Percentiles rank a stretch among this genome's conserved stretches.
phyloP scores from a whole-genome alignment of 805 yeast species.

The Starmerella bombi region DNA sequence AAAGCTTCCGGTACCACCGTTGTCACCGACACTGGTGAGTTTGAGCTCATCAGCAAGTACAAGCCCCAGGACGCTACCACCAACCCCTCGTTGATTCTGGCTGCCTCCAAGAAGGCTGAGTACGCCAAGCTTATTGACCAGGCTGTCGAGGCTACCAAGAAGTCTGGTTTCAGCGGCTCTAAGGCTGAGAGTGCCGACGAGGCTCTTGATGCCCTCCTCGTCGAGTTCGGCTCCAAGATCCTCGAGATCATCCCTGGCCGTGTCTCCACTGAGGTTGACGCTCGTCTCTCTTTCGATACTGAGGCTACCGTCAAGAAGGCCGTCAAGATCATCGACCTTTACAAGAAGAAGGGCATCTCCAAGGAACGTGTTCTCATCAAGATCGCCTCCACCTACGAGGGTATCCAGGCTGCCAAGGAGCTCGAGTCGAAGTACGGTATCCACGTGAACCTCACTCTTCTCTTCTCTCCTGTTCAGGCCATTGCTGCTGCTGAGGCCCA shows the following conservation, averaged over 20 bases:
- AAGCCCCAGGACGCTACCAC: conserved; percentile 99
- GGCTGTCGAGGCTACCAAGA: conserved; percentile 79
- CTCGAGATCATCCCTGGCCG: conserved; percentile 94
- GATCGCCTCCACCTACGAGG: conserved; percentile 98
- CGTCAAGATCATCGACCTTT: conserved; percentile 71
- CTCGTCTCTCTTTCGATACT: conserved; percentile 91
- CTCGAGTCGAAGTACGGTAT: conserved; percentile 81
- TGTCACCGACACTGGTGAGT: conserved; percentile 98
- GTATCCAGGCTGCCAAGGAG: conserved; percentile 96
- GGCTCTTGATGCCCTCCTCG: conserved; percentile 85
- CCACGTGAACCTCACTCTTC: conserved; percentile 88
- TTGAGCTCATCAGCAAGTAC: conserved; percentile 90
- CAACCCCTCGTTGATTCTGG: conserved; percentile 92
- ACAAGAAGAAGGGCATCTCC: conserved; percentile 68
- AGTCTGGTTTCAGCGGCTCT: conserved; percentile 23
- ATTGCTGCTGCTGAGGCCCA: conserved; percentile 98
- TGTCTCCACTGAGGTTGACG: conserved; percentile 98
- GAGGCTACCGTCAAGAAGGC: conserved; percentile 92
- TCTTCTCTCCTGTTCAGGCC: conserved; percentile 93
- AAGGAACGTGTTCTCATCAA: conserved; percentile 90
- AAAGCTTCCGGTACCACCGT: conserved; percentile 92
- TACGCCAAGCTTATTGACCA: conserved; percentile 81
- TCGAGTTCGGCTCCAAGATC: conserved; percentile 92
- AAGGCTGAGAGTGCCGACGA: conserved; percentile 49
- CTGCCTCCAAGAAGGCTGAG: conserved; percentile 83